Percentiles rank a stretch among this genome's conserved stretches.
Conservation (phyloP, 495 filamentous ascomycete genomes). For the Aspergillus biplanus region DNA sequence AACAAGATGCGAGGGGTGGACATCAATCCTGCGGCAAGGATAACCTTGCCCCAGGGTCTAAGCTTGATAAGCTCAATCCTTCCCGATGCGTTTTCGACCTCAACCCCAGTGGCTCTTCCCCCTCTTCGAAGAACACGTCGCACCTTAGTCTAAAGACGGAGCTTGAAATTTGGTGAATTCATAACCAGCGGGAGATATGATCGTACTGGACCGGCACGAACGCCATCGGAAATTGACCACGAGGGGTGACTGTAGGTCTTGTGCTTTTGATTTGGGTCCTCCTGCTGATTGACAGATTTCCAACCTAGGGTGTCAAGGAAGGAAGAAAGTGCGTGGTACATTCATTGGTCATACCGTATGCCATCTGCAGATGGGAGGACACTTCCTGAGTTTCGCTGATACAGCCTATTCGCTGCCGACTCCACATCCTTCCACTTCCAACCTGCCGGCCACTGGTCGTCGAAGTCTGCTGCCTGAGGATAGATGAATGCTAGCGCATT, state of each 20-base stretch:
- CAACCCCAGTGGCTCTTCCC: conserved; percentile 64
- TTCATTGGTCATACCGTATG: conserved; percentile 64
- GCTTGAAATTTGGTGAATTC: conserved; percentile 64
- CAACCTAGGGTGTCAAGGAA: conserved; percentile 59
- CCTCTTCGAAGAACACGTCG: conserved; percentile 64
- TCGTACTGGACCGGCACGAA: conserved; percentile 69
- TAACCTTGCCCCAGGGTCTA: conserved; percentile 60
- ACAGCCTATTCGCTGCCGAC: conserved; percentile 57
- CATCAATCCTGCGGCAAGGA: conserved; percentile 69
- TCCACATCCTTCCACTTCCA: conserved; percentile 67
- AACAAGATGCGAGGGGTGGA: conserved; percentile 70
- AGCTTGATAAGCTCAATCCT: conserved; percentile 62
- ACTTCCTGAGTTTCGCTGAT: conserved; percentile 69
- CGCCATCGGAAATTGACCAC: conserved; percentile 65
- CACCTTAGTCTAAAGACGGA: conserved; percentile 66
- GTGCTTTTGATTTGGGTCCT: conserved; percentile 63
- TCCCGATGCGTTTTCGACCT: conserved; percentile 62
- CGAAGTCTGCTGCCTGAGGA: conserved; percentile 65
- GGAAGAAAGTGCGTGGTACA: conserved; percentile 58
- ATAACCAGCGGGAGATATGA: conserved; percentile 70
- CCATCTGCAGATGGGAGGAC: conserved; percentile 68
- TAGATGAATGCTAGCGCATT: conserved; percentile 68
- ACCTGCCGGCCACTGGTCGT: conserved; percentile 69
- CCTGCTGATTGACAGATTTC: conserved; percentile 61
- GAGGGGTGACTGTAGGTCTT: conserved; percentile 62